Evolutionary conservation across 176 grass and related monocot species (phyloP).

Genomic region (Oryza brachyantha): DNA sequence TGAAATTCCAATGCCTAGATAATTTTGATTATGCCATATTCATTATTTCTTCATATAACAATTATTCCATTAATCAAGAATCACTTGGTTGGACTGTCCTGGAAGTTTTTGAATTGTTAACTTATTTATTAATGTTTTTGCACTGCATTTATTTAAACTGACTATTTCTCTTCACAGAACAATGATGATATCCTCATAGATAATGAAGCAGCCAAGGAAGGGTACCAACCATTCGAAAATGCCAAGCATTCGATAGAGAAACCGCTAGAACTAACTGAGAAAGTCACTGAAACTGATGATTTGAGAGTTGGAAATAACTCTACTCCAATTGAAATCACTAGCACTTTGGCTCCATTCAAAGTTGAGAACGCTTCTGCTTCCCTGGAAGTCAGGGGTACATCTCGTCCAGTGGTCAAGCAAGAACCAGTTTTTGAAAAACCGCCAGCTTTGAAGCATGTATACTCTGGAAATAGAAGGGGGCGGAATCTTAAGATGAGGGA

Average conservation of each 20-base stretch:
- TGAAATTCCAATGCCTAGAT: not conserved
- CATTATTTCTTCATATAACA: not conserved
- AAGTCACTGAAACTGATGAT: constrained; percentile 4
- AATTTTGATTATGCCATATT: constrained; percentile 3
- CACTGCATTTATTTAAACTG: constrained; percentile 12
- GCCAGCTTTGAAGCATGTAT: constrained; percentile 23
- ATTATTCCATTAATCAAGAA: constrained; percentile 4
- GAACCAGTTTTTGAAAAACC: constrained; percentile 23
- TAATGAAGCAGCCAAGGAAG: constrained; percentile 38
- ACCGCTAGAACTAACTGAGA: not conserved
- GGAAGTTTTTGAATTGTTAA: not conserved
- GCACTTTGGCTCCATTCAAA: not conserved
- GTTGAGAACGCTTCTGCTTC: not conserved
- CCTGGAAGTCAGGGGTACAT: not conserved
- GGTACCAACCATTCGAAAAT: constrained; percentile 31
- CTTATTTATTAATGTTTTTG: constrained; percentile 6
- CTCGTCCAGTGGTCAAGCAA: not conserved
- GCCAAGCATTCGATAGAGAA: constrained; percentile 1
- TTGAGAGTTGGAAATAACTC: constrained; percentile 11
- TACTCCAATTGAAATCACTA: not conserved
- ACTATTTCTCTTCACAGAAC: constrained; percentile 23
- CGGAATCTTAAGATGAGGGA: constrained; percentile 14
- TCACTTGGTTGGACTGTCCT: not conserved
- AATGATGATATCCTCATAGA: constrained; percentile 55
- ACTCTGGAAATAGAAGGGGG: constrained; percentile 28